Evolutionary conservation across 1,284 basidiomycete genomes (phyloP).

Genomic region (Malassezia brasiliensis): DNA sequence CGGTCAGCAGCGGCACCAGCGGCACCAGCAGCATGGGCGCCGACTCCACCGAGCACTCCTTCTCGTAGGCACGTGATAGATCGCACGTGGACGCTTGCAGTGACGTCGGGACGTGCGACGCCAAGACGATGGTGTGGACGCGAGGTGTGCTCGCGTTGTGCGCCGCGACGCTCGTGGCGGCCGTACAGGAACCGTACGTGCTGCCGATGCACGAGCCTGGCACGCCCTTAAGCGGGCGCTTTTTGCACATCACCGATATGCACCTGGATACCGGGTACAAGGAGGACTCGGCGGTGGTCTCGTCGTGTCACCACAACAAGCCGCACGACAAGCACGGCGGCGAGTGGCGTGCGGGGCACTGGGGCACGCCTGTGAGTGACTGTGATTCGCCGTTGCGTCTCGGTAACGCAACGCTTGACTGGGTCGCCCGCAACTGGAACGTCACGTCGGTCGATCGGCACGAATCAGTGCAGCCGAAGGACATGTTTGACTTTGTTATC

Average conservation of each 20-base stretch:
- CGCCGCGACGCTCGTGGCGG: background rate
- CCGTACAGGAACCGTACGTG: constrained; percentile 5
- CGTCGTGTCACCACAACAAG: constrained; percentile 29
- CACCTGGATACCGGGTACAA: constrained; percentile 64
- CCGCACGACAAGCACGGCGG: constrained; percentile 29
- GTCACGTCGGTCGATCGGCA: constrained; percentile 13
- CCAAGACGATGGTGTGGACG: no score
- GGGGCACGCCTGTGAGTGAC: constrained; percentile 55
- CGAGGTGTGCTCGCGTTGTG: background rate
- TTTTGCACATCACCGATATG: constrained; percentile 69
- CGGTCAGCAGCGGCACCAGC: constrained; percentile 37
- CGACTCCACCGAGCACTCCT: constrained; percentile 15
- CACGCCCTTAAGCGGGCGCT: constrained; percentile 56
- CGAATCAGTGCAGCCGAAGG: constrained; percentile 23
- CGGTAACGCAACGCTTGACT: constrained; percentile 71
- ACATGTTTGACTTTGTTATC: constrained; percentile 67
- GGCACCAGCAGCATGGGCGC: constrained; percentile 39
- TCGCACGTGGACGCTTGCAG: background rate
- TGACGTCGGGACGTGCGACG: background rate
- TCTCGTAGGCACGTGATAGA: constrained; percentile 8
- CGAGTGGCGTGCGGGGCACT: constrained; percentile 40
- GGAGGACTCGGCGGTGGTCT: constrained; percentile 50
- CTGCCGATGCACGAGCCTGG: background rate
- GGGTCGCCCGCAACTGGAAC: constrained; percentile 68
- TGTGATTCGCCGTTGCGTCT: constrained; percentile 75